Conservation (phyloP, 495 filamentous ascomycete species). For the Darksidea phi region DNA sequence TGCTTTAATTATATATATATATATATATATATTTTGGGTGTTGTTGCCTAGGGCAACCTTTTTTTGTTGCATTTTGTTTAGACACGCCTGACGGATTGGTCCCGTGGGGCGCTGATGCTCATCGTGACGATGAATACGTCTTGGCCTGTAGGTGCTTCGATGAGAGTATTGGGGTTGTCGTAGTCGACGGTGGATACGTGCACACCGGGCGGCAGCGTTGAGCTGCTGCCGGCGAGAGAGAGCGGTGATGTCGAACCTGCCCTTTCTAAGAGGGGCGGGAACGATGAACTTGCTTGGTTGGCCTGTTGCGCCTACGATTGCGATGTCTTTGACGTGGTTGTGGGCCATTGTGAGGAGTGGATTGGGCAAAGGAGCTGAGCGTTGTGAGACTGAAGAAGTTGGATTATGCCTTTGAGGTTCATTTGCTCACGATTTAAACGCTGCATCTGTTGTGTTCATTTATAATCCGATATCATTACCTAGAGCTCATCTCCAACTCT, state of each 20-base stretch:
- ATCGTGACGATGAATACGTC: constrained; percentile 63
- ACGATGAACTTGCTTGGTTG: constrained; percentile 56
- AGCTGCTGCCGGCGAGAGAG: constrained; percentile 49
- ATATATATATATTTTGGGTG: no score
- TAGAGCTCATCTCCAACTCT: no score
- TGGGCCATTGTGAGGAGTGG: no score
- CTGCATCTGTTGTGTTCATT: no score
- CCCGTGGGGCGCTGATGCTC: constrained; percentile 42
- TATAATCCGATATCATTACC: no score
- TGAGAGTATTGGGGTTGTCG: constrained; percentile 44
- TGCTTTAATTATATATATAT: no score
- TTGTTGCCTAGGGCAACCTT: no score
- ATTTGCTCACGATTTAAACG: no score
- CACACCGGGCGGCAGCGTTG: constrained; percentile 45
- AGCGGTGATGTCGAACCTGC: constrained; percentile 57
- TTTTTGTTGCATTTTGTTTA: no score
- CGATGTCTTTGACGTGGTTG: constrained; percentile 51
- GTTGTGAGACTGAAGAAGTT: no score
- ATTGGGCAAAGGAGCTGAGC: no score
- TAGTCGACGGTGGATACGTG: constrained; percentile 50
- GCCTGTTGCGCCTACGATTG: constrained; percentile 56
- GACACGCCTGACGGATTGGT: constrained; percentile 52
- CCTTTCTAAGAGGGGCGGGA: constrained; percentile 49
- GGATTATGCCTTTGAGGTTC: no score
- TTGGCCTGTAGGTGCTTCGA: constrained; percentile 51